A percentile compares a stretch with the other conserved stretches of the same genome.
phyloP scores from a whole-genome alignment of 2,329 filamentous ascomycete species.

The Penicillium sp. region DNA sequence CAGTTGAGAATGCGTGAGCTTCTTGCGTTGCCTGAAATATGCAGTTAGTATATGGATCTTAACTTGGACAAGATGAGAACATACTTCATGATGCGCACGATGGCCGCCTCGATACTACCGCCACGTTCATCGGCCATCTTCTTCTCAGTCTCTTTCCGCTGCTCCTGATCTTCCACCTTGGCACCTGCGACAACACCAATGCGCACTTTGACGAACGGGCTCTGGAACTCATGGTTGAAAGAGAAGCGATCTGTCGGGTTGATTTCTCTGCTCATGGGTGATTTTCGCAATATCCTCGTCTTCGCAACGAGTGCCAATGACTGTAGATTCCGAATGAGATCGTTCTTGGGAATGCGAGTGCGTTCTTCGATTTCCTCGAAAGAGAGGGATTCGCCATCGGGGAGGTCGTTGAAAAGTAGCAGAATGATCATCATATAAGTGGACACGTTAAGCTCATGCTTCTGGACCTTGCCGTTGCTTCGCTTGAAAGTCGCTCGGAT shows the following conservation, averaged over 20 bases:
- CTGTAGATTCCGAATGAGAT: slow-evolving; percentile 75
- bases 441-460: slow-evolving; percentile 87
- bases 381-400: slow-evolving; percentile 50
- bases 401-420: slow-evolving; percentile 80
- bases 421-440: slow-evolving; percentile 92
- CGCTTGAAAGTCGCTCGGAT: slow-evolving; percentile 75
- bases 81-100: slow-evolving; percentile 56
- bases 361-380: slow-evolving; percentile 78
- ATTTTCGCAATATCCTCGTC: slow-evolving; percentile 75
- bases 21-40: slow-evolving; percentile 47
- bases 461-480: slow-evolving; percentile 68
- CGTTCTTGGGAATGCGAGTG: slow-evolving; percentile 73
- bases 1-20: slow-evolving; percentile 47
- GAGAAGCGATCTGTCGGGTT: slow-evolving; percentile 74
- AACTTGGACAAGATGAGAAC: slow-evolving; percentile 8
- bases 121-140: slow-evolving; percentile 51
- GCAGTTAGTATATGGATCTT: slow-evolving; percentile 11
- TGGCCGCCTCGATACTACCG: slow-evolving; percentile 51
- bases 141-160: slow-evolving; percentile 53
- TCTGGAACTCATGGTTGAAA: slow-evolving; percentile 79
- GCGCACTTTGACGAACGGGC: slow-evolving; percentile 83
- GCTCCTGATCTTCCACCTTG: slow-evolving; percentile 76
- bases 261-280: slow-evolving; percentile 74
- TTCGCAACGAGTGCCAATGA: slow-evolving; percentile 81
- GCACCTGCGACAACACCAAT: slow-evolving; percentile 73